Evolutionary conservation across 176 grass and related monocot species (phyloP), one percentile per base, ranked within the genome.

Genomic region (Puya raimondii): DNA sequence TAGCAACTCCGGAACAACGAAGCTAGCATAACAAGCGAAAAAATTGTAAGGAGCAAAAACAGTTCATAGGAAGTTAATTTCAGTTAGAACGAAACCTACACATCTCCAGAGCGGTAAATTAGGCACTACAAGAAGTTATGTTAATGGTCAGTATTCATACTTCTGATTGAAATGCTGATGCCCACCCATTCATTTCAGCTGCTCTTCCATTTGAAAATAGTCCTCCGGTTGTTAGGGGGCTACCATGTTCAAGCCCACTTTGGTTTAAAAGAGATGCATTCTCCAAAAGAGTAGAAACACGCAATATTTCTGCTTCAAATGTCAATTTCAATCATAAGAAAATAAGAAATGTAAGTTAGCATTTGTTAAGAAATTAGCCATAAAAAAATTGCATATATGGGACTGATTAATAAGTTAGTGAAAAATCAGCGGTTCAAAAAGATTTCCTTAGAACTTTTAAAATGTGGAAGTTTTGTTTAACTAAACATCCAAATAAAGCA

Each of bases 101-200:
- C 73, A 66, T 70, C 82, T 66, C 56, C 65, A 65, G 73, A 80
- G 82, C 78, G 73, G 86, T 85, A 92, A 77, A 87, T 84, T 89
- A 87, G 76, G 54, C 76, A 85, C 82, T 88, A 89, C 75, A 87
- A 76, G 75, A 80, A 89, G 80, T 89, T 72, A 89, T 84, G 93
- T 96, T 89, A 96, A 96, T 90, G 76, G 88, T 92, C 83, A 97
- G 86, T 92, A 91, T 88, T 81, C 93, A 85, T 97, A 97, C 93
- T 89, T 96, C 92, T 84, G 92, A 80, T 91, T 89, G 92, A 84
- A 96, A 96, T 58, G 92, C 82, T 65, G 81, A 80, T 82, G 83
- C 73, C 93, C 89, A 97, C 76, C 84, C 83, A 83, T 79, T 92
- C 78, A 97, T 89, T 42, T 92, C 89, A 89, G 74, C 64, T 64